Conservation (phyloP, 2,329 filamentous ascomycete species). For the Hysterium pulicare region DNA sequence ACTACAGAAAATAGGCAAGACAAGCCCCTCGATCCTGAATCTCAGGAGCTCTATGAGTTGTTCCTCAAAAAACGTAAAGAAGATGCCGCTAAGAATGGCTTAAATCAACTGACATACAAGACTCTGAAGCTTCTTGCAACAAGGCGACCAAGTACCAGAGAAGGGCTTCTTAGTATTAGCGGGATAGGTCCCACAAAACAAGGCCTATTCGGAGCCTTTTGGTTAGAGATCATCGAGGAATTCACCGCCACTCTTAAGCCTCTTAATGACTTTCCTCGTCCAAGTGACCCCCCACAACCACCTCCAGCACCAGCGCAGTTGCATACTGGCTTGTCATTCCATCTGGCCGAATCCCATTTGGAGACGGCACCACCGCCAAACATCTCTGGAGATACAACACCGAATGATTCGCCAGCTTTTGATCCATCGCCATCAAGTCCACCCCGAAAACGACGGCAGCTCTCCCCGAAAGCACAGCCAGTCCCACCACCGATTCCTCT, state of each 20-base stretch:
- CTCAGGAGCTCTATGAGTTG: constrained; percentile 18
- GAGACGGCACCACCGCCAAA: too few relatives aligned
- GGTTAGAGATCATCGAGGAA: constrained; percentile 19
- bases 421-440: neutral
- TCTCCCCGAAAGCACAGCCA: neutral
- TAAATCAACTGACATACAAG: constrained; percentile 12
- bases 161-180: constrained; percentile 19
- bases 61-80: constrained; percentile 15
- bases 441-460: neutral
- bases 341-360: constrained; percentile 21
- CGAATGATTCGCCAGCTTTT: neutral
- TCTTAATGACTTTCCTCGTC: too few relatives aligned
- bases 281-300: too few relatives aligned
- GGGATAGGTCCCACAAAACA: constrained; percentile 20
- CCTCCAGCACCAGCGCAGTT: constrained; percentile 5
- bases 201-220: constrained; percentile 24
- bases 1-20: constrained; percentile 1
- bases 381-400: too few relatives aligned
- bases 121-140: constrained; percentile 23
- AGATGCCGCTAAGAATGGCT: too few relatives aligned
- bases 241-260: too few relatives aligned
- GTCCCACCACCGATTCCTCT: neutral
- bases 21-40: constrained; percentile 11
- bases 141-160: constrained; percentile 16
- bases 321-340: constrained; percentile 18